Base-by-base conservation (phyloP, 768 basidiomycete species). In the Lentinula sp. region DNA sequence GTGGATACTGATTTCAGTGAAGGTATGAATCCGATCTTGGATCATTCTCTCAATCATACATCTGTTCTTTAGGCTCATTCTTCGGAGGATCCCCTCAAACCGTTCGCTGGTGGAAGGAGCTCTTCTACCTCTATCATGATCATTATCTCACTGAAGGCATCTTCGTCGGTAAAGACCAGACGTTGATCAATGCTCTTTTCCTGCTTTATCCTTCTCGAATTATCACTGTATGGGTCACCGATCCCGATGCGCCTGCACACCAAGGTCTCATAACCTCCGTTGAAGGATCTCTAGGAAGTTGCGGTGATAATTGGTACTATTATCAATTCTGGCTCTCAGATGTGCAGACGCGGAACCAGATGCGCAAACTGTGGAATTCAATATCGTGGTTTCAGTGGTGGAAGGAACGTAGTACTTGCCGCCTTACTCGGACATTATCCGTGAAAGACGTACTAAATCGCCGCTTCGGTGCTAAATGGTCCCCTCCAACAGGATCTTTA, bases 81-180 rank as follows among this genome's bases (percentile, higher is more conserved):
- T 85, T 85, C 60, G 84, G 84, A 8, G 82, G 83, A 9, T 67
- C 76, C 0, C 78, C 78, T 1, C 42, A 65, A 8, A 73, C 80
- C 0, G 68, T 84, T 32, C 63, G 71, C 4, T 83, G 81, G 82
- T 84, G 74, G 70, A 66, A 74, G 0, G 59, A 68, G 13, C 69
- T 70, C 1, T 86, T 76, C 67, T 85, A 82, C 65, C 70, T 74
- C 0, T 80, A 80, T 61, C 84, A 84, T 67, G 73, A 84, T 67
- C 61, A 75, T 62, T 84, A 83, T 69, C 76, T 83, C 42, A 66
- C 69, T 5, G 70, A 70, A n/a, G 72, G 71, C n/a, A 64, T 73
- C 8, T 85, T 85, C 64, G 80, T 83, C 16, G 83, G 84, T 8
- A 83, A 84, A 65, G 84, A 85, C 68, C 81, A 85, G 66, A 79